Conservation (phyloP, 108 stramenopile genomes). For the Skeletonema marinoi region DNA sequence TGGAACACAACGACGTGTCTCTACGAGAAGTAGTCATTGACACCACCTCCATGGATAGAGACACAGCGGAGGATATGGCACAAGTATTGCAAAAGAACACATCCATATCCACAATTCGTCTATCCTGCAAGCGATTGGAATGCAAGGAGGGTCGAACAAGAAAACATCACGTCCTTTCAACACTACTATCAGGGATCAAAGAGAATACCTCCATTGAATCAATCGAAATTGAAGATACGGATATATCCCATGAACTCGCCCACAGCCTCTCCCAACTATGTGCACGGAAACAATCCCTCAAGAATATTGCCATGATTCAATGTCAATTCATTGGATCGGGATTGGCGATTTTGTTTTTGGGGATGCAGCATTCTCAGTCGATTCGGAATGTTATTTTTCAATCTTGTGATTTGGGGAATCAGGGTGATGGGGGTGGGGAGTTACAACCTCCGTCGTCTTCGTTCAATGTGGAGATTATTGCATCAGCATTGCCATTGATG, state of each 20-base stretch:
- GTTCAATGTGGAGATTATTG: constrained; percentile 13
- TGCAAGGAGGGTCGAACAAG: neutral
- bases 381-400: constrained; percentile 12
- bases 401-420: constrained; percentile 12
- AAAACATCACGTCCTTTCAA: no score
- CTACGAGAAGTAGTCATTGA: neutral
- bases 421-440: neutral
- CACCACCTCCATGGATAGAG: neutral
- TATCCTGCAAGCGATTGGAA: neutral
- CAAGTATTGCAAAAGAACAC: neutral
- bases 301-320: constrained; percentile 1
- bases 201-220: neutral
- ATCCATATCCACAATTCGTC: neutral
- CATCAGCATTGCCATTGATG: constrained; percentile 8
- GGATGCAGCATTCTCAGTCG: constrained; percentile 15
- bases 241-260: constrained; percentile 1
- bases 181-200: neutral
- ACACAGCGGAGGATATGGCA: neutral
- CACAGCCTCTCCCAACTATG: neutral
- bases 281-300: neutral
- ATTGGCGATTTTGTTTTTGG: constrained; percentile 3
- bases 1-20: neutral
- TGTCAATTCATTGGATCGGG: constrained; percentile 5
- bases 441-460: neutral
- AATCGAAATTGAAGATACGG: constrained; percentile 4